Evolutionary conservation across 2,329 filamentous ascomycete species (phyloP).

Genomic region (Dendryphion nanum): DNA sequence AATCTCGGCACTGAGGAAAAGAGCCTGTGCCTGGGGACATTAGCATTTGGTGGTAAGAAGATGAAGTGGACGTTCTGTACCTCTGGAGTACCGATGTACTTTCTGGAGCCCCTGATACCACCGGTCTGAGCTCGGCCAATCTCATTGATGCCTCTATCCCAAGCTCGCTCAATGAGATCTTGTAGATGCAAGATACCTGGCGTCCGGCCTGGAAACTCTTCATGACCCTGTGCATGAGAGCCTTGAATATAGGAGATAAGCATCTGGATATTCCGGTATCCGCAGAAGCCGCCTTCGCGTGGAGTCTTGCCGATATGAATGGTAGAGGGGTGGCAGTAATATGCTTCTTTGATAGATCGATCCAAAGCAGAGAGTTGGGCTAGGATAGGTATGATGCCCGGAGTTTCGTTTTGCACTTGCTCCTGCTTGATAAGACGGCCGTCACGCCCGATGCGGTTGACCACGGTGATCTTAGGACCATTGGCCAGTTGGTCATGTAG

Average conservation of each 20-base stretch:
- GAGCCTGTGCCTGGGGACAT: conserved; percentile 75
- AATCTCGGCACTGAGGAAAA: conserved; percentile 70
- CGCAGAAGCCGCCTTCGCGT: conserved; percentile 89
- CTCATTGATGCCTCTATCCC: conserved; percentile 80
- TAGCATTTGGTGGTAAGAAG: no score
- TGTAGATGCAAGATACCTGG: conserved; percentile 82
- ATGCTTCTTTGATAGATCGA: conserved; percentile 64
- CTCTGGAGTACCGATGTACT: conserved; percentile 94
- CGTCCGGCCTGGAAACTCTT: conserved; percentile 59
- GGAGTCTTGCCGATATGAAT: conserved; percentile 76
- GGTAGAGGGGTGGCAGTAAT: conserved; percentile 73
- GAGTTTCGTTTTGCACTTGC: conserved; percentile 46
- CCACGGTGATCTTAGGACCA: conserved; percentile 38
- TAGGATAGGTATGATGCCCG: conserved; percentile 45
- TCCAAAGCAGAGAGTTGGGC: conserved; percentile 58
- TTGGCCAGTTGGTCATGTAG: conserved; percentile 42
- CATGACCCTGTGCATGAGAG: conserved; percentile 54
- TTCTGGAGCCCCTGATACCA: conserved; percentile 81
- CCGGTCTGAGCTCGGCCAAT: conserved; percentile 78
- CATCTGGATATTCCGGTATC: conserved; percentile 95
- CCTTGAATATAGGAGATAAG: conserved; percentile 74
- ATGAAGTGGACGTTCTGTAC: conserved; percentile 51
- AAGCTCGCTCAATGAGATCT: conserved; percentile 81
- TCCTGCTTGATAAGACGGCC: conserved; percentile 43
- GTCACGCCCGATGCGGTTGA: conserved; percentile 43